These are phyloP conservation scores for Peronospora destructor DNA, from an alignment of 352 stramenopile species.

Conservation along the genomic window DNA sequence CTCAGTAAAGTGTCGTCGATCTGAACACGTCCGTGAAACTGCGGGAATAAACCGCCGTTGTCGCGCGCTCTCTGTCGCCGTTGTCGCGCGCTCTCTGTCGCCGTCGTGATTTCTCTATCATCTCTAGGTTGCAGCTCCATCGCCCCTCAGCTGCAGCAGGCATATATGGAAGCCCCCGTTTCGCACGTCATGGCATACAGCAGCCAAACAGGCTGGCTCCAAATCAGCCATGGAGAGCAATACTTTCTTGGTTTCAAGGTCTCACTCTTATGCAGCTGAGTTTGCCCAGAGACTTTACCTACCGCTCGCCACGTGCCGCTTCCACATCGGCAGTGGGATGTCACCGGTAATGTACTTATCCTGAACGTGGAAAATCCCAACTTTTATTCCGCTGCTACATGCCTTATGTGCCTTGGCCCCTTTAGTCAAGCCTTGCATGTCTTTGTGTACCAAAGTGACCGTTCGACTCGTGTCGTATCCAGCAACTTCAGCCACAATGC, in stretches of 20 bases:
- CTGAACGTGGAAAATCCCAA: not conserved
- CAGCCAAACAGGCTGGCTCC: constrained; percentile 19
- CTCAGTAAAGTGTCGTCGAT: not conserved
- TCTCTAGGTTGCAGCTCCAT: not conserved
- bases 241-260: constrained; percentile 12
- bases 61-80: constrained; percentile 2
- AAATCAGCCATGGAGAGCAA: constrained; percentile 23
- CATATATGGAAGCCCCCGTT: constrained; percentile 22
- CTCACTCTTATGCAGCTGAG: constrained; percentile 26
- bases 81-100: constrained; percentile 1
- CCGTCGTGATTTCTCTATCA: not conserved
- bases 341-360: constrained; percentile 8
- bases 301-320: constrained; percentile 17
- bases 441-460: not conserved
- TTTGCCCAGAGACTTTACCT: constrained; percentile 21
- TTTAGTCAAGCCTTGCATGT: not conserved
- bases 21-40: constrained; percentile 10
- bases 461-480: not conserved
- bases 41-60: constrained; percentile 1
- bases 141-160: constrained; percentile 5
- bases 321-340: constrained; percentile 19
- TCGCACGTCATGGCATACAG: constrained; percentile 28
- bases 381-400: not conserved
- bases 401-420: not conserved
- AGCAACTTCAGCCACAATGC: constrained; percentile 7